Base-by-base conservation (phyloP, 371 early-diverging fungal genomes). In the Fennellomyces sp. region DNA sequence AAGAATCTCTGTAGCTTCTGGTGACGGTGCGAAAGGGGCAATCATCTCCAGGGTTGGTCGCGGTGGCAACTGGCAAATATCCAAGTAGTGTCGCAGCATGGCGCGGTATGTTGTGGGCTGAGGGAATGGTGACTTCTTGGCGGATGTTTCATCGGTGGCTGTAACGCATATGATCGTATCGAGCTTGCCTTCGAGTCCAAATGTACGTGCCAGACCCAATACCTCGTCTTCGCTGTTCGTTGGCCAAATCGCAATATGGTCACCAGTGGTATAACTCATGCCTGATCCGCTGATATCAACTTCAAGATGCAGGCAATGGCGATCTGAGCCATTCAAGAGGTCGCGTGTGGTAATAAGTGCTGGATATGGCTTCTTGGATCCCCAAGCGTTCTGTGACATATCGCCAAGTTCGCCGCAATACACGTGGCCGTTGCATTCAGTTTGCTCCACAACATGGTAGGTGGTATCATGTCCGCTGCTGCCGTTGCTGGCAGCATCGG, bases 231-330 rank as follows among this genome's bases (percentile, higher is more conserved):
- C 89, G 26, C 85, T 74, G 73, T 96, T 97, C 30, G 83, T 78
- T 2, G 96, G 91, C 84, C 88, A 95, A 48, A 97, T 77, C 12
- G 91, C 97, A 50, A 95, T 78, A 65, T 97, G 97, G 70, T 97
- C 97, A 49, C 97, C 97, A 13, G 95, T 79, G 55, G 85, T 81
- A 70, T 97, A 96, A 21, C 71, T 76, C 67, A 96, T 73, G 15
- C 88, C 89, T 4, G 89, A 82, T 28, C 86, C 92, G 11, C 77
- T 60, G 33, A 95, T 76, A 61, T 95, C 95, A 6, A 97, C 73
- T 56, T 97, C 97, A 57, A 95, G 65, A 67, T 97, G 97, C 60
- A 94, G 68, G 70, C 94, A 91, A 60, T 91, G 83, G 41, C 97
- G 91, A 55, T 84, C 86, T 28, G 73, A 64, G 15, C 73, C 75